These are phyloP conservation scores for Chrysoporthe deuterocubensis DNA, from an alignment of 2,329 filamentous ascomycete species.

Conservation along the genomic window DNA sequence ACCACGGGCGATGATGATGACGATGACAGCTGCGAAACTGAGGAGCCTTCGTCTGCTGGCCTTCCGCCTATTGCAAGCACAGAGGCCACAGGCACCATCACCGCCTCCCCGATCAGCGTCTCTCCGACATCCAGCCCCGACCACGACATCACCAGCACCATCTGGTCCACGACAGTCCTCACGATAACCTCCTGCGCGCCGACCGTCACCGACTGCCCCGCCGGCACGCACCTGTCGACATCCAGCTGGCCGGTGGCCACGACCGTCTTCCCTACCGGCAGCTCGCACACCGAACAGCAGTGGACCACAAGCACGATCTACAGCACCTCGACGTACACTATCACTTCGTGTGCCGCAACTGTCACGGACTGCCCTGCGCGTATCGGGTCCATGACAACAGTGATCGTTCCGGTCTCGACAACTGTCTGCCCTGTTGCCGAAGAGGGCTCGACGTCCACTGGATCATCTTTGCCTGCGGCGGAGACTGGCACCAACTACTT, in stretches of 20 bases:
- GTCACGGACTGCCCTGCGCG: conserved; percentile 44
- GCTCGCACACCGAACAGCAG: conserved; percentile 3
- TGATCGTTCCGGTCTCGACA: conserved; percentile 48
- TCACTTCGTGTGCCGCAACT: conserved; percentile 57
- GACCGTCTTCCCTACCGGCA: conserved; percentile 38
- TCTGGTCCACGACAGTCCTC: conserved; percentile 21
- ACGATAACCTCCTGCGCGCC: conserved; percentile 25
- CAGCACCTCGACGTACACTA: conserved; percentile 52
- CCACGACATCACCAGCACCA: conserved; percentile 20
- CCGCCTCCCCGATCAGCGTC: conserved; percentile 37
- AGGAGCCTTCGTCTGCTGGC: neutral
- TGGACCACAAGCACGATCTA: conserved; percentile 45
- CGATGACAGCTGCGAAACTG: neutral
- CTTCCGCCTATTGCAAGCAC: neutral
- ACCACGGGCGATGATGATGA: neutral
- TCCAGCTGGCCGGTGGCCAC: conserved; percentile 41
- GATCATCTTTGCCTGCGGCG: conserved; percentile 13
- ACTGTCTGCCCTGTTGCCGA: conserved; percentile 47
- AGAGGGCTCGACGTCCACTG: neutral
- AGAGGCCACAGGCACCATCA: neutral
- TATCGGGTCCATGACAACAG: conserved; percentile 43
- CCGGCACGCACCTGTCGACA: conserved; percentile 38
- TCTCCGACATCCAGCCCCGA: conserved; percentile 7
- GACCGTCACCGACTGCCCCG: conserved; percentile 28
- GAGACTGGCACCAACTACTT: conserved; percentile 11